These are phyloP conservation scores for Aspergillus quadricinctus DNA, from an alignment of 2,329 filamentous ascomycete species.

Conservation along the genomic window DNA sequence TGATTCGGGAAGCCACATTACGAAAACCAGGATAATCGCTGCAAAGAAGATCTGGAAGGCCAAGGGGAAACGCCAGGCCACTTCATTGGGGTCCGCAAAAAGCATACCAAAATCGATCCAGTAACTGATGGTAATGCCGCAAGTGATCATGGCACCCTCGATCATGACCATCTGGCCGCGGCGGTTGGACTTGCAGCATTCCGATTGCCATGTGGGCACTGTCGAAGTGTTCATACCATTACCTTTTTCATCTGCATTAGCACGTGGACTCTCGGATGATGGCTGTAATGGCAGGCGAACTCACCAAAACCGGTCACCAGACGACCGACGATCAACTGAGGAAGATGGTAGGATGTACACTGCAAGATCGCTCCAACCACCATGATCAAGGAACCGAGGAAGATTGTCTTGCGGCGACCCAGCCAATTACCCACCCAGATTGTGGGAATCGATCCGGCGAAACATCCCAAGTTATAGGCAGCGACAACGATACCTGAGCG, in stretches of 20 bases:
- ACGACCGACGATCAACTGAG: constrained; percentile 50
- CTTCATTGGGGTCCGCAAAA: constrained; percentile 46
- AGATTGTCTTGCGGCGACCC: constrained; percentile 49
- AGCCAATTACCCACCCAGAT: constrained; percentile 51
- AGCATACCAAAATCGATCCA: constrained; percentile 52
- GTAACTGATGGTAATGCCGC: constrained; percentile 48
- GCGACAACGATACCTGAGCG: constrained; percentile 37
- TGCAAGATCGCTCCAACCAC: constrained; percentile 48
- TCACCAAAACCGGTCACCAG: constrained; percentile 49
- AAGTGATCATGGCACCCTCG: constrained; percentile 50
- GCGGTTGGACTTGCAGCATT: constrained; percentile 49
- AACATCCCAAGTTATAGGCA: constrained; percentile 48
- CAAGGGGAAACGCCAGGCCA: constrained; percentile 55
- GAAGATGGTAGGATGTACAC: constrained; percentile 42
- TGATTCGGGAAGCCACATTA: constrained; percentile 52
- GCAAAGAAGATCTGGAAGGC: constrained; percentile 57
- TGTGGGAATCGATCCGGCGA: constrained; percentile 47
- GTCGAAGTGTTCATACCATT: constrained; percentile 52
- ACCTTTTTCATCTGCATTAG: constrained; percentile 2
- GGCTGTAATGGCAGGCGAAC: not conserved
- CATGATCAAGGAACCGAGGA: constrained; percentile 47
- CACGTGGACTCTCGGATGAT: not conserved
- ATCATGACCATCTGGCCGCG: constrained; percentile 52
- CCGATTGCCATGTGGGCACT: constrained; percentile 50
- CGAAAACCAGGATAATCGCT: constrained; percentile 46